phyloP scores from a whole-genome alignment of 306 rosid species.

The Alnus glutinosa region DNA sequence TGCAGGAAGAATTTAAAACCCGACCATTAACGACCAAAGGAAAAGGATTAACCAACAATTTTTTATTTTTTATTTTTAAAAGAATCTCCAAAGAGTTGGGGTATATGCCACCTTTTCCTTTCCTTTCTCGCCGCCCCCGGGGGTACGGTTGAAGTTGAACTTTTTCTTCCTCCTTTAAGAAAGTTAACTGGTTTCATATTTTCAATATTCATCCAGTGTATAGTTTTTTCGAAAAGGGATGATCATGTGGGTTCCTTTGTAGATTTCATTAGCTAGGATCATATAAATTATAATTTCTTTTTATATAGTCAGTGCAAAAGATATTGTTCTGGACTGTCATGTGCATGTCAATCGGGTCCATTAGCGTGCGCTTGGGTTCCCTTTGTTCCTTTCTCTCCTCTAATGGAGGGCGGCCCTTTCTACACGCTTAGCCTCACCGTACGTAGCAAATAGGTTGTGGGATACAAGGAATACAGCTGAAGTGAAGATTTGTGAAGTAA shows the following conservation, averaged over 20 bases:
- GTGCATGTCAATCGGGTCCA: too few species aligned
- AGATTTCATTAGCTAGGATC: not conserved
- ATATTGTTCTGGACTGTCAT: too few species aligned
- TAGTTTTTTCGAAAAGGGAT: not conserved
- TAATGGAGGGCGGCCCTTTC: too few species aligned
- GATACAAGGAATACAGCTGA: too few species aligned
- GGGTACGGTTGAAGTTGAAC: not conserved
- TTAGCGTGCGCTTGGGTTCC: too few species aligned
- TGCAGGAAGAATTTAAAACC: not conserved
- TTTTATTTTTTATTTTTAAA: too few species aligned
- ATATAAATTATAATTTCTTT: too few species aligned
- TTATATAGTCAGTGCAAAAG: too few species aligned
- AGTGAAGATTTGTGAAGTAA: too few species aligned
- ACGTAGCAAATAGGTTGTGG: too few species aligned
- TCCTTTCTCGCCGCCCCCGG: not conserved
- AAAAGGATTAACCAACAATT: not conserved
- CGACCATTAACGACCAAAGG: not conserved
- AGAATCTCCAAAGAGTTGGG: not conserved
- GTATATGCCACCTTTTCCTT: not conserved
- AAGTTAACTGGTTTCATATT: not conserved
- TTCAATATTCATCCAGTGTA: not conserved
- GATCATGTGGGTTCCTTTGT: not conserved
- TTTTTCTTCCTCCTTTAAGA: not conserved
- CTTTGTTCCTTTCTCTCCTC: too few species aligned
- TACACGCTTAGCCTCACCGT: too few species aligned